Conservation (phyloP, 2,329 filamentous ascomycete genomes). For the Fusarium coicis region DNA sequence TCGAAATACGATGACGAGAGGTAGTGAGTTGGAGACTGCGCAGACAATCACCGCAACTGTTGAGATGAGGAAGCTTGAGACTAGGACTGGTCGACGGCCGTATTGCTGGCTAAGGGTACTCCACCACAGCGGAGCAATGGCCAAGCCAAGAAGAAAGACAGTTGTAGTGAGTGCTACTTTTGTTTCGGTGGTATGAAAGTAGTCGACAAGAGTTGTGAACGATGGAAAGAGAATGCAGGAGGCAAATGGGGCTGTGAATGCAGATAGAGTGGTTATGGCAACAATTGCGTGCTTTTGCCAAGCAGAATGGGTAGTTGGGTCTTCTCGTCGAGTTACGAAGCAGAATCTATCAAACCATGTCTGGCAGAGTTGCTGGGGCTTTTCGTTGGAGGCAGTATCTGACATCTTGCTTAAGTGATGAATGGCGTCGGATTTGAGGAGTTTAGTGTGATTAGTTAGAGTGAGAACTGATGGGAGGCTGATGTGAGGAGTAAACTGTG, state of each 20-base stretch:
- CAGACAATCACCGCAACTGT: neutral
- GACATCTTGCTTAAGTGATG: neutral
- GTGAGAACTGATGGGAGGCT: fast-evolving
- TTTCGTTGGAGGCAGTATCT: neutral
- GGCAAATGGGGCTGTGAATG: neutral
- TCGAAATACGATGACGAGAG: neutral
- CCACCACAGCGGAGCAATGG: constrained; percentile 1
- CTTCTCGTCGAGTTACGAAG: neutral
- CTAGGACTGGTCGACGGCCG: neutral
- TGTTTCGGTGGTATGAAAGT: neutral
- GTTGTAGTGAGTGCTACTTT: neutral
- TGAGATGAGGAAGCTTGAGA: neutral
- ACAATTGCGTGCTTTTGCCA: neutral
- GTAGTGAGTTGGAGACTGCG: neutral
- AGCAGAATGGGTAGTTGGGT: neutral
- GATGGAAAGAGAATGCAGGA: neutral
- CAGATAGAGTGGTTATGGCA: neutral
- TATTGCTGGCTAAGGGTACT: neutral
- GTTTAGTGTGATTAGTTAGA: neutral
- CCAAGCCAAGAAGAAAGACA: neutral
- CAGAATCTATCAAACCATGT: neutral
- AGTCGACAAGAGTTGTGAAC: neutral
- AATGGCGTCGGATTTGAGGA: fast-evolving
- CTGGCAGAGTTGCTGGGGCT: neutral
- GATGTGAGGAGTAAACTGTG: neutral